These are phyloP conservation scores for Neophaeococcomyces aloes DNA, from an alignment of 2,329 filamentous ascomycete species.

Conservation along the genomic window DNA sequence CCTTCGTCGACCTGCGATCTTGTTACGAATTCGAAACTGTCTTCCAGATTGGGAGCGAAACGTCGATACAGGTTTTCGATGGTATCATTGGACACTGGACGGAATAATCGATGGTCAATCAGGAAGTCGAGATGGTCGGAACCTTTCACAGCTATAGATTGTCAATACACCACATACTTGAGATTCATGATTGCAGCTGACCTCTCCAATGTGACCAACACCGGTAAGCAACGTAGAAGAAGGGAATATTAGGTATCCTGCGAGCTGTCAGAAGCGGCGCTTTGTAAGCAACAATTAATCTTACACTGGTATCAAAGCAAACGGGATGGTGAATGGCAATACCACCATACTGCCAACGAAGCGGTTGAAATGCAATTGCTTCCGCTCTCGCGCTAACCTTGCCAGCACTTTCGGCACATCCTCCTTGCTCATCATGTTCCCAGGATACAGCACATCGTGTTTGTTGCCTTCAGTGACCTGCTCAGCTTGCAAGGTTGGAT, in stretches of 20 bases:
- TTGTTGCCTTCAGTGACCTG: constrained; percentile 53
- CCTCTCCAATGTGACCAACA: constrained; percentile 79
- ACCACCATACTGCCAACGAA: constrained; percentile 71
- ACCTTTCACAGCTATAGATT: constrained; percentile 56
- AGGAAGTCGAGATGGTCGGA: constrained; percentile 79
- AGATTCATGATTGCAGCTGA: constrained; percentile 21
- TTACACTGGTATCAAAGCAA: constrained; percentile 78
- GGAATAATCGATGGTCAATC: constrained; percentile 60
- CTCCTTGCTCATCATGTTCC: constrained; percentile 53
- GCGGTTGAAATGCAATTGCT: constrained; percentile 63
- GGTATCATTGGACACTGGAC: constrained; percentile 52
- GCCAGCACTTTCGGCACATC: constrained; percentile 56
- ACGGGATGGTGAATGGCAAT: constrained; percentile 73
- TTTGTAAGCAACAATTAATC: constrained; percentile 25
- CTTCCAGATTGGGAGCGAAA: constrained; percentile 26
- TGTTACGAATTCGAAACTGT: constrained; percentile 25
- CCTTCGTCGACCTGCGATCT: constrained; percentile 29
- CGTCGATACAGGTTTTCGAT: constrained; percentile 65
- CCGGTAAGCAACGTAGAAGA: constrained; percentile 89
- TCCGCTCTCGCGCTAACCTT: constrained; percentile 66
- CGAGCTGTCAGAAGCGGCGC: constrained; percentile 6
- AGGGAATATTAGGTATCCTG: constrained; percentile 85
- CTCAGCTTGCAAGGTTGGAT: constrained; percentile 52
- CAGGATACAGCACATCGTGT: constrained; percentile 67
- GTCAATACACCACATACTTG: constrained; percentile 12